Evolutionary conservation across 495 filamentous ascomycete species (phyloP).

Genomic region (Xanthoparmelia taractica): DNA sequence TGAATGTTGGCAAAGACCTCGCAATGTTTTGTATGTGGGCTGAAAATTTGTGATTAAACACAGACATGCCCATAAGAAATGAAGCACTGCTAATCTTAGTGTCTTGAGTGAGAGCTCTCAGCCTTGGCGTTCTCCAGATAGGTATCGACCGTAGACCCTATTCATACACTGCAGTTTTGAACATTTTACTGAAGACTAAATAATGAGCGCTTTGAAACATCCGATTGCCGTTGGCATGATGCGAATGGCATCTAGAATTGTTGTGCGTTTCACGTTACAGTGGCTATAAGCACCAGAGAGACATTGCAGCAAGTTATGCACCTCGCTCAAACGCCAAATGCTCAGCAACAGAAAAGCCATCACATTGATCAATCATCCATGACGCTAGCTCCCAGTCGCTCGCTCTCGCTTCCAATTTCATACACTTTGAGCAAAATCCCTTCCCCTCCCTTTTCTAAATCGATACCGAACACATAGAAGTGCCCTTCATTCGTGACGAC

Average conservation of each 20-base stretch:
- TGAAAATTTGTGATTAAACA: background rate
- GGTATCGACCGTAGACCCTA: too few species aligned
- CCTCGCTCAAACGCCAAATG: conserved; percentile 4
- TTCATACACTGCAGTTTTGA: too few species aligned
- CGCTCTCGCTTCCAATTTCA: conserved; percentile 26
- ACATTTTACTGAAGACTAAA: background rate
- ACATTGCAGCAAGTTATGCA: background rate
- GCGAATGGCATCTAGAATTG: background rate
- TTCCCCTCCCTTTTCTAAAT: conserved; percentile 93
- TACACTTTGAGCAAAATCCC: conserved; percentile 84
- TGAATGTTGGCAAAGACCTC: background rate
- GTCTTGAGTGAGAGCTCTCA: background rate
- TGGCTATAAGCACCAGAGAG: background rate
- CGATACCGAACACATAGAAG: conserved; percentile 91
- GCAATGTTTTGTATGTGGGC: background rate
- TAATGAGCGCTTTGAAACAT: background rate
- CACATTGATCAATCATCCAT: conserved; percentile 13
- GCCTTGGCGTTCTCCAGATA: background rate
- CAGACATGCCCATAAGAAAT: background rate
- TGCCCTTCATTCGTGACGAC: conserved; percentile 92
- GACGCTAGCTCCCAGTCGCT: conserved; percentile 23
- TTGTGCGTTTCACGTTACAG: background rate
- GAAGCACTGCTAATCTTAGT: background rate
- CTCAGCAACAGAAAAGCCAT: background rate
- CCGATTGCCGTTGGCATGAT: background rate